Percentiles rank a stretch among this genome's conserved stretches.
These are phyloP conservation scores for Phytophthora hibernalis DNA, from an alignment of 352 stramenopile species.

Conservation along the genomic window DNA sequence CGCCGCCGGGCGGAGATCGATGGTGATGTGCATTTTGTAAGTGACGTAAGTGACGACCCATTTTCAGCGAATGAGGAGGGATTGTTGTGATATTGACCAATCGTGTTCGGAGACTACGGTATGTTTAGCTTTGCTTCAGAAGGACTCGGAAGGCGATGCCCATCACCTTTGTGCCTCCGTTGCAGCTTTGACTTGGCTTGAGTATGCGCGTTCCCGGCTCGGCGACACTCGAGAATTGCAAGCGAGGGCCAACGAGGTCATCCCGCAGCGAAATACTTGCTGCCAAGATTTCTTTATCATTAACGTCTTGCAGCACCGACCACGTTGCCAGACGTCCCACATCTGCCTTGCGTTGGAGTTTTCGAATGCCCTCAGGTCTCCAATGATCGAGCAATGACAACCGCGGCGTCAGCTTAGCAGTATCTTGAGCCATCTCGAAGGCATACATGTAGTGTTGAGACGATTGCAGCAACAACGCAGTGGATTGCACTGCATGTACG, in stretches of 20 bases:
- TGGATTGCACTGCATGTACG: no score
- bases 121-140: constrained; percentile 9
- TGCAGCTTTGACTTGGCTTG: not conserved
- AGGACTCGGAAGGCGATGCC: not conserved
- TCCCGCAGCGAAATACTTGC: not conserved
- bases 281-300: no score
- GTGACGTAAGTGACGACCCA: not conserved
- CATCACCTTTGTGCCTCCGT: constrained; percentile 18
- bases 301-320: no score
- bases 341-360: not conserved
- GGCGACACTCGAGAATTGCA: not conserved
- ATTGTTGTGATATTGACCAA: not conserved
- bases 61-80: constrained; percentile 30
- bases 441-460: no score
- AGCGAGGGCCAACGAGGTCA: not conserved
- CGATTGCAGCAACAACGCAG: no score
- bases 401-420: not conserved
- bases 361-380: not conserved
- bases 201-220: not conserved
- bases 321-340: not conserved
- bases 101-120: constrained; percentile 3
- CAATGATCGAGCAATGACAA: not conserved
- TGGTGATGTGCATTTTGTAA: constrained; percentile 9
- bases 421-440: not conserved
- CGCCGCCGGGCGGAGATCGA: no score